phyloP scores from a whole-genome alignment of 768 basidiomycete genomes.

The Pholiota molesta region DNA sequence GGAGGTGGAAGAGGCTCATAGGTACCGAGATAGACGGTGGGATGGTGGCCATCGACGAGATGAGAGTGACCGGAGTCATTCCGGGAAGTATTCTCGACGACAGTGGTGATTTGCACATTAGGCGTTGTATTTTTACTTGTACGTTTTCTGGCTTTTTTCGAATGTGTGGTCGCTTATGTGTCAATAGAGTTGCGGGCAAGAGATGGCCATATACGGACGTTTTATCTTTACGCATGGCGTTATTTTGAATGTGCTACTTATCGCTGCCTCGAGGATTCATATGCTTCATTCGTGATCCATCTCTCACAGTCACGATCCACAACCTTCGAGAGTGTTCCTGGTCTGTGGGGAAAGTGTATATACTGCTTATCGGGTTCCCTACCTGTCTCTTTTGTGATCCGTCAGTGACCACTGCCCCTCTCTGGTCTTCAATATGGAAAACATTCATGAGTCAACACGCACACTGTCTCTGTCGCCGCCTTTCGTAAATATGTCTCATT shows the following conservation, averaged over 20 bases:
- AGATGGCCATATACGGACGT: background rate
- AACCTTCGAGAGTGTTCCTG: background rate
- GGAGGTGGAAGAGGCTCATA: conserved; percentile 75
- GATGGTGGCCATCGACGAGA: conserved; percentile 21
- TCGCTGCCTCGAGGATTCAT: background rate
- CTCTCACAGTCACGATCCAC: background rate
- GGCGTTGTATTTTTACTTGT: background rate
- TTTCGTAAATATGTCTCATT: background rate
- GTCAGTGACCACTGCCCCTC: too few species aligned
- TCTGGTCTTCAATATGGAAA: background rate
- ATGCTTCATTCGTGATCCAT: background rate
- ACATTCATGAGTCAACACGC: background rate
- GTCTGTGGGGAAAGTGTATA: too few species aligned
- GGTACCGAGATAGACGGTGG: conserved; percentile 37
- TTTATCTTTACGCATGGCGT: background rate
- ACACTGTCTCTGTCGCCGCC: background rate
- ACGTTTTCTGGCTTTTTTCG: background rate
- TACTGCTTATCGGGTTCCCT: too few species aligned
- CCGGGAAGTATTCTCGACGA: conserved; percentile 17
- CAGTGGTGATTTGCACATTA: conserved; percentile 14
- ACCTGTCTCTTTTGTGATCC: too few species aligned
- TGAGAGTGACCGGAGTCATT: conserved; percentile 11
- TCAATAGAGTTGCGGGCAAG: background rate
- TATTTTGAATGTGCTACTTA: background rate
- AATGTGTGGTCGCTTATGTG: background rate